Conservation (phyloP, 352 stramenopile species). For the Globisporangium recalcitrans region DNA sequence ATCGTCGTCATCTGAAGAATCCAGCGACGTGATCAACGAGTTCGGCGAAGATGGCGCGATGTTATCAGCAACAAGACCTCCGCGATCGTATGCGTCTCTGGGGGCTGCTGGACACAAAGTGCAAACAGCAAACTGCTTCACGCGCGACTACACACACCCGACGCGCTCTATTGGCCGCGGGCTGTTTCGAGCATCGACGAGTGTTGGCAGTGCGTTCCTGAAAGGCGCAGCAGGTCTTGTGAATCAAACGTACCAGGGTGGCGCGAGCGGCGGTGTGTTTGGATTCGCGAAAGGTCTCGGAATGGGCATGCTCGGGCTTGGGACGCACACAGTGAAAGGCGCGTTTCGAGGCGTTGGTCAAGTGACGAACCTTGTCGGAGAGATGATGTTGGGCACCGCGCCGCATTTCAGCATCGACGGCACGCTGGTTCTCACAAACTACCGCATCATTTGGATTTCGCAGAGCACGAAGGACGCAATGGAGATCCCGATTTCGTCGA, state of each 20-base stretch:
- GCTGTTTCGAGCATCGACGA: slow-evolving; percentile 81
- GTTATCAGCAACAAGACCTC: slow-evolving; percentile 22
- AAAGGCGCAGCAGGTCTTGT: slow-evolving; percentile 79
- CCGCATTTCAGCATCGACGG: slow-evolving; percentile 87
- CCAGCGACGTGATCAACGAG: slow-evolving; percentile 26
- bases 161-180: slow-evolving; percentile 75
- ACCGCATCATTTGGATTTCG: slow-evolving; percentile 83
- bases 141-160: slow-evolving; percentile 70
- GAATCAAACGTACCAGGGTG: slow-evolving; percentile 84
- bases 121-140: slow-evolving; percentile 83
- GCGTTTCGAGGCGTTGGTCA: slow-evolving; percentile 81
- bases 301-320: slow-evolving; percentile 82
- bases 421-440: slow-evolving; percentile 77
- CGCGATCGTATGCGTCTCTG: slow-evolving; percentile 73
- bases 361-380: slow-evolving; percentile 81
- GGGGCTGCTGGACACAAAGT: slow-evolving; percentile 83
- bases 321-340: slow-evolving; percentile 83
- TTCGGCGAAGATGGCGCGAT: slow-evolving; percentile 33
- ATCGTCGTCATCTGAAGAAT: slow-evolving; percentile 44
- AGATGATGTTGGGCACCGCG: slow-evolving; percentile 81
- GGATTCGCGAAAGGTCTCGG: slow-evolving; percentile 84
- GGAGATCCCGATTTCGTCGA: slow-evolving; percentile 77
- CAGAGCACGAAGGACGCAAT: slow-evolving; percentile 73
- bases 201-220: slow-evolving; percentile 75
- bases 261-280: slow-evolving; percentile 78